Percentiles rank a stretch among this genome's conserved stretches.
These are phyloP conservation scores for Penicillium vulpinum DNA, from an alignment of 2,329 filamentous ascomycete genomes.

Conservation along the genomic window DNA sequence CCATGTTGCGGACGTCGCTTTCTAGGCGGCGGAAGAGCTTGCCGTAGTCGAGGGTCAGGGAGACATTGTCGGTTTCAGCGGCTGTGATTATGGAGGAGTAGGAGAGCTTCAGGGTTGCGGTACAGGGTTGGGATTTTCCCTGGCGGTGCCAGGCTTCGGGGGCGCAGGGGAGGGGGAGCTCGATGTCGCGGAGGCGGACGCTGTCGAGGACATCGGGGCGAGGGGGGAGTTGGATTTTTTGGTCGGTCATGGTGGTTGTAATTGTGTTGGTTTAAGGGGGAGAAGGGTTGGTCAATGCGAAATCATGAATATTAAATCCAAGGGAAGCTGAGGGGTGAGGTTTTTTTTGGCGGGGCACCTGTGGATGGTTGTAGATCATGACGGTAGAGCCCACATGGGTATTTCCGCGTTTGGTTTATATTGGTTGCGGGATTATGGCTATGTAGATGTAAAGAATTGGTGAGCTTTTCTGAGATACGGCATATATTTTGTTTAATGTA, in stretches of 20 bases:
- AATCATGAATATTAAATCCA: background rate
- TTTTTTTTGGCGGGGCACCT: slow-evolving; percentile 19
- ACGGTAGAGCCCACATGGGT: slow-evolving; percentile 9
- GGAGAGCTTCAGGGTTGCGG: slow-evolving; percentile 45
- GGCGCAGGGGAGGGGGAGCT: slow-evolving; percentile 45
- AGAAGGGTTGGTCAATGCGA: background rate
- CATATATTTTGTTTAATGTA: background rate
- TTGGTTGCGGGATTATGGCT: too few relatives aligned
- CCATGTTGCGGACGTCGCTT: slow-evolving; percentile 33
- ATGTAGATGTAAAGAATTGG: background rate
- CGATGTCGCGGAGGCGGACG: slow-evolving; percentile 45
- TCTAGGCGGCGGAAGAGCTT: slow-evolving; percentile 48
- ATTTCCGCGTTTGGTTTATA: background rate
- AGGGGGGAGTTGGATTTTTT: slow-evolving; percentile 32
- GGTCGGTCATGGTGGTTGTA: slow-evolving; percentile 23
- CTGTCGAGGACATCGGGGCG: slow-evolving; percentile 39
- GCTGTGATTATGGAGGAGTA: slow-evolving; percentile 45
- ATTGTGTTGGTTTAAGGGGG: background rate
- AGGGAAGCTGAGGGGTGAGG: slow-evolving; percentile 13
- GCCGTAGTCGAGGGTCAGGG: slow-evolving; percentile 49
- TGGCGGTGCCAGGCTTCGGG: slow-evolving; percentile 50
- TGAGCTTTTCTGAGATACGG: too few relatives aligned
- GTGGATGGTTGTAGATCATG: slow-evolving; percentile 18
- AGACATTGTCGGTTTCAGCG: slow-evolving; percentile 47
- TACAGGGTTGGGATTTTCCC: slow-evolving; percentile 48